Conservation (phyloP, 2,329 filamentous ascomycete species). For the Aspergillus pseudoterreus region DNA sequence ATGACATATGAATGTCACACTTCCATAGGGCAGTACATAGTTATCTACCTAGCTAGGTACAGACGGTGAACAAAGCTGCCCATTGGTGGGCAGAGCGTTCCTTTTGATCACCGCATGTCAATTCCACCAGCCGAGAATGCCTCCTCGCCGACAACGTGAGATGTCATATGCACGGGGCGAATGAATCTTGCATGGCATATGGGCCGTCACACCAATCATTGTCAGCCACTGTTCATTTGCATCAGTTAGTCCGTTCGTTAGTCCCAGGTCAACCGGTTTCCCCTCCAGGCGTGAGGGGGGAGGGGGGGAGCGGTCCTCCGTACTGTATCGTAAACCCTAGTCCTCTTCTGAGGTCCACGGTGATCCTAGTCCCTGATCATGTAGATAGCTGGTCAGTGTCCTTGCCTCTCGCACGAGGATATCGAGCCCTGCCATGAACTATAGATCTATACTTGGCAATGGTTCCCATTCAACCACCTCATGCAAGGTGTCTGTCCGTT, state of each 20-base stretch:
- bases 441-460: not conserved
- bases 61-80: too few species aligned
- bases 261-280: not conserved
- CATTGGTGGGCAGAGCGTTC: not conserved
- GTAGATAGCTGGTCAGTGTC: not conserved
- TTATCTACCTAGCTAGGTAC: not conserved
- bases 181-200: conserved; percentile 19
- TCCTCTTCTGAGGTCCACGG: not conserved
- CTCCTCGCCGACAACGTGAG: conserved; percentile 19
- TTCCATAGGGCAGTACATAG: not conserved
- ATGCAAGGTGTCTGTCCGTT: not conserved
- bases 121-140: conserved; percentile 6
- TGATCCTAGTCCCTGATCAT: too few species aligned
- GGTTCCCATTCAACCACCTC: not conserved
- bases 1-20: not conserved
- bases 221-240: conserved; percentile 7
- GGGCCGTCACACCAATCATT: conserved; percentile 13
- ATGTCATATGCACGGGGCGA: conserved; percentile 32
- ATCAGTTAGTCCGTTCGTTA: conserved; percentile 6
- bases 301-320: not conserved
- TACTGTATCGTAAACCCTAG: not conserved
- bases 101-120: conserved; percentile 10
- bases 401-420: not conserved
- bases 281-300: not conserved
- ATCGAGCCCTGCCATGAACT: not conserved